Percentiles rank a stretch among this genome's conserved stretches.
These are phyloP conservation scores for Globisporangium irregulare DNA, from an alignment of 352 stramenopile genomes.

Conservation along the genomic window DNA sequence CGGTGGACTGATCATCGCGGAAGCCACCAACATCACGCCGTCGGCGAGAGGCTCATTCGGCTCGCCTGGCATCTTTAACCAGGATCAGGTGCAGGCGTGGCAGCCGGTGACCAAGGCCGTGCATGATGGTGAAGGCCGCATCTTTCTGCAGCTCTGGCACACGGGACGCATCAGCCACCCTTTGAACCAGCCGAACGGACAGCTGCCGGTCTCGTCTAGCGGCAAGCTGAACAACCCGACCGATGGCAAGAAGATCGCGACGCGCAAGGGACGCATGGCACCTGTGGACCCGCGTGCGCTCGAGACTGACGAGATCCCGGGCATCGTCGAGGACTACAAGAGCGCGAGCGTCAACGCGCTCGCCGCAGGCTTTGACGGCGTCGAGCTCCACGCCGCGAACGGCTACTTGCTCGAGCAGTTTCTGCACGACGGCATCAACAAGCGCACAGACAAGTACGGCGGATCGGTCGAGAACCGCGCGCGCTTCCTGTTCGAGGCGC, in stretches of 20 bases:
- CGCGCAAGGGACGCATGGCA: constrained; percentile 37
- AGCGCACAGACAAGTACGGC: constrained; percentile 84
- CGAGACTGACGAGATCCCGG: constrained; percentile 65
- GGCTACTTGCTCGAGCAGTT: constrained; percentile 90
- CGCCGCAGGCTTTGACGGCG: constrained; percentile 76
- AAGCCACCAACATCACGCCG: constrained; percentile 56
- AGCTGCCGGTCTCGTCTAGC: constrained; percentile 60
- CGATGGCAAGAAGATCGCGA: constrained; percentile 38
- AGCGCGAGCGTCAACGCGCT: constrained; percentile 32
- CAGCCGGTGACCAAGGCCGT: constrained; percentile 53
- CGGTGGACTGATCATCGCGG: constrained; percentile 58
- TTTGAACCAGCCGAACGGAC: constrained; percentile 51
- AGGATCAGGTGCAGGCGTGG: constrained; percentile 54
- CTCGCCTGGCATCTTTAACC: constrained; percentile 52
- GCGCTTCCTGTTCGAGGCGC: constrained; percentile 68
- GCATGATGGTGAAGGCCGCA: constrained; percentile 70
- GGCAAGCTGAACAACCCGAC: constrained; percentile 32
- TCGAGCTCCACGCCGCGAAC: constrained; percentile 83
- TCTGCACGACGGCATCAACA: constrained; percentile 71
- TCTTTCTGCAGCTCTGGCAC: constrained; percentile 89
- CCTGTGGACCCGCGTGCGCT: constrained; percentile 61
- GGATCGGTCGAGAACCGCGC: constrained; percentile 84
- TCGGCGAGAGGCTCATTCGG: constrained; percentile 42
- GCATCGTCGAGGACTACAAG: constrained; percentile 67
- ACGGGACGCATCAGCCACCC: constrained; percentile 72